Base-by-base conservation (phyloP, 2,329 filamentous ascomycete genomes). In the Botrytis deweyae region DNA sequence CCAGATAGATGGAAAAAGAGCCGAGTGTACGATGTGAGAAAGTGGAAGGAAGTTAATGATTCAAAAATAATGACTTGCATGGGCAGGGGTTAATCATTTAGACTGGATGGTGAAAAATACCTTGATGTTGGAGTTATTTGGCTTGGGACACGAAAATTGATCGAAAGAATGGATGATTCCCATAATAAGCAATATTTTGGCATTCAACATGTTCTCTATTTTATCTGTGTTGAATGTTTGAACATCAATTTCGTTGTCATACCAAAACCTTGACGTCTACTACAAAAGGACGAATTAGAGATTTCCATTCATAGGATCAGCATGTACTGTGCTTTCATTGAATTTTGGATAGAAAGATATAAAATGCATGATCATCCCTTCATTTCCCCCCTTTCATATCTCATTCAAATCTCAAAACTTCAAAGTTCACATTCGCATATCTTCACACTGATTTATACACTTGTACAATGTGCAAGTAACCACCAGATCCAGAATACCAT, bases 361-460 rank as follows among this genome's bases (percentile, higher is more conserved):
- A 12, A 36, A 22, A 10, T 7, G 1, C 3, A 6, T 14, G 8
- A 14, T 4, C 0, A 36, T 36, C 4, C 4, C 4, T 4, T 6
- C 2, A 36, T 61, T 25, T 8, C 3, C 10, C 12, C 58, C 9
- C 9, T 36, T 6, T 22, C 22, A 20, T 6, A 10, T 22, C 20
- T 3, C 12, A 12, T 20, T 36, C 9, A 22, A 12, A 61, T 2
- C 33, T n/a, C 10, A 58, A 4, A 36, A 6, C 4, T 61, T 6
- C 20, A 9, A 12, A 61, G 29, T 25, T 36, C 18, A 36, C 0
- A 20, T 22, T 0, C 16, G 18, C 18, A 12, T 12, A 61, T 22
- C 58, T 4, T 14, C 18, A 36, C 22, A 36, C 0, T 61, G 9
- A 9, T 36, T 12, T 22, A 36, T 12, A 1, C 4, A 25, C 58